A percentile compares a stretch with the other conserved stretches of the same genome.
Evolutionary conservation across 2,329 filamentous ascomycete genomes (phyloP).

Genomic region (Hypoxylon sp.): DNA sequence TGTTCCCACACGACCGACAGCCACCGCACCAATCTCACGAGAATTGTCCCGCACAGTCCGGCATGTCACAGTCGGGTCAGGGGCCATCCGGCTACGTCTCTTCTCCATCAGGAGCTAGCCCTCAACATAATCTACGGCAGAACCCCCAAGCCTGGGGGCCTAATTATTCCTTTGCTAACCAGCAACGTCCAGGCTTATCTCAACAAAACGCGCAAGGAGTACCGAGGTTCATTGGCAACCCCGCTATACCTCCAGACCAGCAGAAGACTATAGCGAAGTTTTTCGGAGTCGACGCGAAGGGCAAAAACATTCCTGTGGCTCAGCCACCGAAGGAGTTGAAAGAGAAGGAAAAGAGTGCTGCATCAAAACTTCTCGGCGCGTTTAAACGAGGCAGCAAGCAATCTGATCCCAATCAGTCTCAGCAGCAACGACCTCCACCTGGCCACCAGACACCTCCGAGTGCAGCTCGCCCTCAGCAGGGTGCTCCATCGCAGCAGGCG

Average conservation of each 20-base stretch:
- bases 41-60: constrained; percentile 30
- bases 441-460: constrained; percentile 36
- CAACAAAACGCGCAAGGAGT: constrained; percentile 23
- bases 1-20: constrained; percentile 37
- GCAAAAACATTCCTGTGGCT: constrained; percentile 37
- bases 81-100: neutral
- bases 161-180: constrained; percentile 39
- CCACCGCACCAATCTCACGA: constrained; percentile 36
- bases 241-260: constrained; percentile 43
- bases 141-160: constrained; percentile 40
- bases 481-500: constrained; percentile 40
- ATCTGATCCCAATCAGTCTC: constrained; percentile 37
- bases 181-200: constrained; percentile 29
- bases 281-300: constrained; percentile 48
- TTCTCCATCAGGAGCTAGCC: constrained; percentile 12
- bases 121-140: constrained; percentile 24
- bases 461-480: constrained; percentile 25
- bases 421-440: constrained; percentile 35
- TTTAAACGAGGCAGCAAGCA: constrained; percentile 52
- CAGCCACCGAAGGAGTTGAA: constrained; percentile 48
- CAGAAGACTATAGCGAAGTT: constrained; percentile 50
- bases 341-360: constrained; percentile 54
- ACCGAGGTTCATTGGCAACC: constrained; percentile 43
- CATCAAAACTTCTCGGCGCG: constrained; percentile 51
- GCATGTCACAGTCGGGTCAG: constrained; percentile 25